Percentiles rank a stretch among this genome's conserved stretches.
phyloP scores from a whole-genome alignment of 768 basidiomycete genomes.

The Pisolithus albus region DNA sequence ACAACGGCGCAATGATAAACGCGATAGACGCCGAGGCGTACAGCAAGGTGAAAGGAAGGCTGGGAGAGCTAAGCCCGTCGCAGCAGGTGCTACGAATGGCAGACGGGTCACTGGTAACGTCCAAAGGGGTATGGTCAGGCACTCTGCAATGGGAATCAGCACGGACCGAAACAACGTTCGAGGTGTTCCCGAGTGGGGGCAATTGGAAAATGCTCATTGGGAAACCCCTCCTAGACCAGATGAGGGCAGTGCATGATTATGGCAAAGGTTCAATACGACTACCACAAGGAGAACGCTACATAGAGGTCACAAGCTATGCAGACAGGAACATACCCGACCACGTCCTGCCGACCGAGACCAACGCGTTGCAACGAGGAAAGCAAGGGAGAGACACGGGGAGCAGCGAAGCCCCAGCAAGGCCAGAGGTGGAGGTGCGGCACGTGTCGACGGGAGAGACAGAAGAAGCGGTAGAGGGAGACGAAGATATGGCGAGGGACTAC shows the following conservation, averaged over 20 bases:
- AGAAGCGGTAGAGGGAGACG: background rate
- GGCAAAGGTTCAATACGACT: background rate
- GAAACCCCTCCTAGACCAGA: constrained; percentile 12
- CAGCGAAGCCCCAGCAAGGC: too few species aligned
- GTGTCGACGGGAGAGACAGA: background rate
- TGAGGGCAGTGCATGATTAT: constrained; percentile 14
- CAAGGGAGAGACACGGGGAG: too few species aligned
- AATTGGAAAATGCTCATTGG: constrained; percentile 11
- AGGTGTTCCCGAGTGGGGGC: constrained; percentile 19
- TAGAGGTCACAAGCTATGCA: too few species aligned
- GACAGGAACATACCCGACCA: background rate
- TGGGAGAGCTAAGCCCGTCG: background rate
- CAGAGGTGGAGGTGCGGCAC: background rate
- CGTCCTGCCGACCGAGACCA: background rate
- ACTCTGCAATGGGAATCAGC: constrained; percentile 8
- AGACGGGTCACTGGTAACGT: background rate
- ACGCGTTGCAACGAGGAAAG: too few species aligned
- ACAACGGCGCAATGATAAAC: constrained; percentile 14
- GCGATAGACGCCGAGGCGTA: constrained; percentile 7
- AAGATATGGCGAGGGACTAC: too few species aligned
- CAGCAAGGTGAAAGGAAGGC: background rate
- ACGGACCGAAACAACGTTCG: constrained; percentile 3
- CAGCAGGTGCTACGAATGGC: background rate
- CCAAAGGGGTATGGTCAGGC: background rate
- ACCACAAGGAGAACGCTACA: background rate